Evolutionary conservation across 495 filamentous ascomycete genomes (phyloP), one percentile per base, ranked within the genome.

Genomic region (Aspergillus ostianus): DNA sequence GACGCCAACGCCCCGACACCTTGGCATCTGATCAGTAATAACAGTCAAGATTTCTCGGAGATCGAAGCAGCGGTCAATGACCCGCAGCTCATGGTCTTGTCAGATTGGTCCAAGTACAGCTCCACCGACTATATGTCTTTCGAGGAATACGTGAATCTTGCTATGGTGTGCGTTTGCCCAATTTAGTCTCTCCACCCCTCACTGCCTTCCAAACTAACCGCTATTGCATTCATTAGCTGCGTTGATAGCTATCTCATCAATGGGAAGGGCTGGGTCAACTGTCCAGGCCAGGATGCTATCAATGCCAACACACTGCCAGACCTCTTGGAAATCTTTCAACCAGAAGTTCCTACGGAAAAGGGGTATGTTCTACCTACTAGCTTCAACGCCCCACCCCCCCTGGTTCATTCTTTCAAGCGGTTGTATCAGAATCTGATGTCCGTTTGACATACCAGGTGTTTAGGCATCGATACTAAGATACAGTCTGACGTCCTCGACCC

Each of bases 41-140:
- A 77, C 54, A 45, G 54, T 2, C 58, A 51, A 0, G 73, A 73
- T 9, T 55, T 82, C 13, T 36, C 56, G 2, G 69, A 74, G 0
- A 74, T 86, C 60, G 54, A 69, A n/a, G 55, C 64, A 2, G 82
- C 82, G 12, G 77, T 71, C 27, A 46, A 58, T 10, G 64, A 77
- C 36, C 66, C 76, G 15, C 61, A 71, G 17, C 69, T 76, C 1
- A 56, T 84, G 0, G 27, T 82, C 19, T 29, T 84, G 6, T 77
- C 79, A 6, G 83, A 86, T 58, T 82, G 79, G 78, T 70, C 70
- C n/a, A 76, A 83, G 64, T 69, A 75, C n/a, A 80, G 75, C 1
- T 78, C 80, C 2, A 56, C 69, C 9, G 71, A 83, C 27, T 75
- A 74, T 30, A 30, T 30, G 29, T 30, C 29, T 30, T 30, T 30